Conservation (phyloP, 2,329 filamentous ascomycete genomes). For the Hymenoscyphus linearis region DNA sequence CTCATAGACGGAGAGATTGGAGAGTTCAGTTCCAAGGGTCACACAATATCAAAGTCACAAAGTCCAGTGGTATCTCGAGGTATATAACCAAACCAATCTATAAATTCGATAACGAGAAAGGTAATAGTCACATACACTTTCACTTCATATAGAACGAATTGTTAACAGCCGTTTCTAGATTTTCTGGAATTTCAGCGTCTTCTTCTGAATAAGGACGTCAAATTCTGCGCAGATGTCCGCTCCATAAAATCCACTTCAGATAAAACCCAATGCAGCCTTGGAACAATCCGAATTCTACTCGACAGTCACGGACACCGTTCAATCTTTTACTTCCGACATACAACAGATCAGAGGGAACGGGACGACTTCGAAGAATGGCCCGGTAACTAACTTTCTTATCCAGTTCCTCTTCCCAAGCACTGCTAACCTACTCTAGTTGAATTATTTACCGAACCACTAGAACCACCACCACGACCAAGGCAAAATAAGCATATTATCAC, state of each 20-base stretch:
- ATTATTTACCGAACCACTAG: constrained; percentile 15
- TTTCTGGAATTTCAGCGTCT: constrained; percentile 17
- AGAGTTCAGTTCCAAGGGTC: constrained; percentile 21
- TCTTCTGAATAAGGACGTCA: constrained; percentile 16
- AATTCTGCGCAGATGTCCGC: constrained; percentile 12
- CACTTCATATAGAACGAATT: too few relatives aligned
- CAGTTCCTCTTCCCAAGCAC: too few relatives aligned
- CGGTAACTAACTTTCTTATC: constrained; percentile 4
- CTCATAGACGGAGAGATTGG: not conserved
- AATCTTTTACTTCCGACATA: constrained; percentile 21
- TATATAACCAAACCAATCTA: constrained; percentile 15
- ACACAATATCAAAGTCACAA: constrained; percentile 18
- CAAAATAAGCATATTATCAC: constrained; percentile 10
- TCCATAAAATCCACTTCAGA: constrained; percentile 14
- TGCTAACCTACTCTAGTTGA: constrained; percentile 4
- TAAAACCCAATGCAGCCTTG: constrained; percentile 14
- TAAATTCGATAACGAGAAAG: constrained; percentile 18
- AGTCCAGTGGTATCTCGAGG: constrained; percentile 7
- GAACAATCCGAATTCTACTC: constrained; percentile 19
- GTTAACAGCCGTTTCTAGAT: constrained; percentile 8
- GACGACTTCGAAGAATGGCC: constrained; percentile 22
- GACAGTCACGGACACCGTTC: constrained; percentile 11
- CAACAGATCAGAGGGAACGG: constrained; percentile 11
- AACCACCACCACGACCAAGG: constrained; percentile 4
- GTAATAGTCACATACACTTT: constrained; percentile 2